Base-by-base conservation (phyloP, 768 basidiomycete genomes). In the Rickenella mellea region DNA sequence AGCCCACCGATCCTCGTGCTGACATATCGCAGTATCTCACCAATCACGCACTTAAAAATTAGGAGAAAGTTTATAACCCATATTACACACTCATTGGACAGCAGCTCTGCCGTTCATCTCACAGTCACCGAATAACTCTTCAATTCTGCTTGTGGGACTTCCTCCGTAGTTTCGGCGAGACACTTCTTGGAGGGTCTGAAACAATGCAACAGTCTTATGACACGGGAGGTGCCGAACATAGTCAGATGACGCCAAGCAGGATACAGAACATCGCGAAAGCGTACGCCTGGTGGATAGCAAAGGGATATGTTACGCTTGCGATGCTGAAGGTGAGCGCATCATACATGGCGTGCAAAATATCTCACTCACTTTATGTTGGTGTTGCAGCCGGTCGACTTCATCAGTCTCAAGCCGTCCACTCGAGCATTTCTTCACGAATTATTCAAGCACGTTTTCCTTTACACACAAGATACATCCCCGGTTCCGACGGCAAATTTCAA, bases 141-240 rank as follows among this genome's bases (percentile, higher is more conserved):
- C 96, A 97, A 55, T 98, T 88, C 59, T 88, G 81, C 51, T 64
- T 98, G 5, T 99, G 96, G 96, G 96, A 99, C 57, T 93, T 98
- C 57, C 63, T 98, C 22, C 83, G 94, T 7, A 88, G 88, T 46
- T 66, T 98, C 32, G 94, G 91, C 10, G 90, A 96, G 61, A 73
- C 68, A 8, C 73, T 64, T 24, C 86, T 92, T 27, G 89, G 90
- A 2, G 89, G 90, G 6, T 73, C 73, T 0, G 85, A 83, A 55
- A 65, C 89, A 28, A 69, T 87, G 52, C 86, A 85, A 57, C 76
- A 70, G 45, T 41, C 65, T 25, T 56, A 60, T 33, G 35, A 28
- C 10, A 66, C 64, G 29, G 55, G 49, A 10, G 60, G 55, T 9
- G 62, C 64, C 40, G 68, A 77, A 14, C 62, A 69, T 17, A 72